Evolutionary conservation across 768 basidiomycete species (phyloP), one percentile per base, ranked within the genome.

Genomic region (Collybiopsis confluens): DNA sequence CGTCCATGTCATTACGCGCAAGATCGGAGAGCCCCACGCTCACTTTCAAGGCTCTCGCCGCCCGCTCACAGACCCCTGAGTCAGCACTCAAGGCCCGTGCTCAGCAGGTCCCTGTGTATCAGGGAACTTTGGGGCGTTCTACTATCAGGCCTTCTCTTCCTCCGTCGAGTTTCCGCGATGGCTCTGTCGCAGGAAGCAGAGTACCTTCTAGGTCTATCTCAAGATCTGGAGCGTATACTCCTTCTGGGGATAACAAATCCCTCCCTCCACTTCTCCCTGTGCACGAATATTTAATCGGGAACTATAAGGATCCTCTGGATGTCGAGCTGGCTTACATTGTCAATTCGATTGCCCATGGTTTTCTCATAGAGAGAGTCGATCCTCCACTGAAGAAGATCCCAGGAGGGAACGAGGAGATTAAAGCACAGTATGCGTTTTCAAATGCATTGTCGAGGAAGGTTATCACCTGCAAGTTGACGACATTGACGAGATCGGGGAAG

Each of bases 351-450:
- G 73, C 85, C 10, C 92, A 95, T 60, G 86, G 88, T 11, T 72
- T 95, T 56, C 64, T 85, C 20, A 76, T 94, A 50, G 86, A 90
- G 62, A 83, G 93, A 2, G 74, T 93, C 16, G 93, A 96, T 63
- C 84, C 90, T 16, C 89, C 84, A 8, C 63, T 93, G 59, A 79
- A 75, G 60, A 74, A 69, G 52, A 64, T 80, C 10, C 88, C 87
- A 20, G 81, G 79, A 60, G 83, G 83, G 50, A 86, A 86, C 23
- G 85, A 90, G 65, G 91, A 93, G 68, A 74, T 91, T 60, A 81
- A 84, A 62, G 92, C 91, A 6, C 84, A 90, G 64, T 95, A 94
- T 70, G 82, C 86, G 33, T 85, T 94, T 65, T 82, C 88, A 58
- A 92, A 82, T 59, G 65, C 82, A 57, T 68, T 92, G 59, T 80